Evolutionary conservation across 1,139 yeast species (phyloP), one percentile per base, ranked within the genome.

Genomic region (Blastobotrys serpentis): DNA sequence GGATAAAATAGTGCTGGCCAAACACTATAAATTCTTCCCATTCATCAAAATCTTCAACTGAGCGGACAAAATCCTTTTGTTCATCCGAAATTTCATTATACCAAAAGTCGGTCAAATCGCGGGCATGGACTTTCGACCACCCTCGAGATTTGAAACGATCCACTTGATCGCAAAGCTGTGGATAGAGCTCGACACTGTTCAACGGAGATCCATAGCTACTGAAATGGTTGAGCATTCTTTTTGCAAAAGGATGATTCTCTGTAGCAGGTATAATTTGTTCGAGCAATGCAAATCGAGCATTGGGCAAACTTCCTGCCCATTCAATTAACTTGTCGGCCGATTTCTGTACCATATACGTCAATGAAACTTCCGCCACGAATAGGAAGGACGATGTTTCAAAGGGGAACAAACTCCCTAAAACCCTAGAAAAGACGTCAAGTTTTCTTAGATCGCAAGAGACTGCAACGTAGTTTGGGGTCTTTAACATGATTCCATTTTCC

Each of bases 1-100:
- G 71, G 29, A 84, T 72, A 34, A 82, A 72, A 61, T 86, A 86
- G 62, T 86, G 94, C 57, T 85, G 94, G 54, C 89, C 81, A 60
- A 85, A 86, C 14, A 84, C 64, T 23, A 82, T 75, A 55, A 86
- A 86, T 63, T 86, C 95, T 64, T 86, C 95, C 81, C 86, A 78
- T 65, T 86, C 95, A 62, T 86, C 95, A 65, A 86, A 86, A 6
- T 77, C 78, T 62, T 86, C 95, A 22, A 83, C 74, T 1, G 63
- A 49, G 11, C 72, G 73, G 14, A 86, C 76, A 44, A 67, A 65
- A 0, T 53, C 39, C 57, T 77, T 79, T n/a, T 70, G 63, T 0
- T 68, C 71, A 2, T 58, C 57, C 6, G 73, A 64, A 3, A 81
- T 69, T 49, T 70, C 70, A 40, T 59, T 65, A 25, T 60, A 62